These are phyloP conservation scores for Fusarium luffae DNA, from an alignment of 2,329 filamentous ascomycete species.

Conservation along the genomic window DNA sequence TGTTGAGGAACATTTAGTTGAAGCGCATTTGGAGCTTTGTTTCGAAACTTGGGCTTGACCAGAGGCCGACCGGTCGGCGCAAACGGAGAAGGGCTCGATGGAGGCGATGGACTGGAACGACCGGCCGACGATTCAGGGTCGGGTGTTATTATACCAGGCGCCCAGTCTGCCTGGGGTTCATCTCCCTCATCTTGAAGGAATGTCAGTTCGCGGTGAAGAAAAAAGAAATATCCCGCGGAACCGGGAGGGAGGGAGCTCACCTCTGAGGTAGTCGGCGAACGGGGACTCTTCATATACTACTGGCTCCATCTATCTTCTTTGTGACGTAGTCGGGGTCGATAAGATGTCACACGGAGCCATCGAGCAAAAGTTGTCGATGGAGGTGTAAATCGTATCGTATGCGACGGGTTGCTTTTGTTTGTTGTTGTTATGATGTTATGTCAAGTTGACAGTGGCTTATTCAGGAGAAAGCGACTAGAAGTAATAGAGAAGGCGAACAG, in stretches of 20 bases:
- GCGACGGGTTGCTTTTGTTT: not conserved
- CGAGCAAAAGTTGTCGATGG: constrained; percentile 35
- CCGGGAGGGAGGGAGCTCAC: constrained; percentile 57
- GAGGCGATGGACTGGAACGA: constrained; percentile 57
- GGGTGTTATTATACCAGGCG: constrained; percentile 53
- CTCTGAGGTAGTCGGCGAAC: constrained; percentile 89
- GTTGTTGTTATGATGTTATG: constrained; percentile 26
- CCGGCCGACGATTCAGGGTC: constrained; percentile 47
- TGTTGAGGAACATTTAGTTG: constrained; percentile 54
- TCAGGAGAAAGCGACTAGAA: constrained; percentile 41
- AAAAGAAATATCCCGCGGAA: not conserved
- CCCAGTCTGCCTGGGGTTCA: constrained; percentile 60
- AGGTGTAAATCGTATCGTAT: constrained; percentile 18
- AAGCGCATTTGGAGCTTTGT: constrained; percentile 58
- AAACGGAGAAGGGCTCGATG: constrained; percentile 62
- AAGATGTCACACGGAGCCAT: constrained; percentile 48
- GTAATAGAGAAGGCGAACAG: constrained; percentile 32
- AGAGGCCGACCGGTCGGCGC: constrained; percentile 67
- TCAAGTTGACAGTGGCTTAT: constrained; percentile 6
- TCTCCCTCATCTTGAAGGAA: constrained; percentile 58
- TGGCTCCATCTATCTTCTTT: constrained; percentile 73
- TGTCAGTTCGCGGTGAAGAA: constrained; percentile 13
- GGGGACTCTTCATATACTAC: constrained; percentile 88
- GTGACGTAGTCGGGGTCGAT: constrained; percentile 45
- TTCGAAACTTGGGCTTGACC: constrained; percentile 65